Percentiles rank a stretch among this genome's conserved stretches.
phyloP scores from a whole-genome alignment of 495 filamentous ascomycete genomes.

The Podospora fimiseda region DNA sequence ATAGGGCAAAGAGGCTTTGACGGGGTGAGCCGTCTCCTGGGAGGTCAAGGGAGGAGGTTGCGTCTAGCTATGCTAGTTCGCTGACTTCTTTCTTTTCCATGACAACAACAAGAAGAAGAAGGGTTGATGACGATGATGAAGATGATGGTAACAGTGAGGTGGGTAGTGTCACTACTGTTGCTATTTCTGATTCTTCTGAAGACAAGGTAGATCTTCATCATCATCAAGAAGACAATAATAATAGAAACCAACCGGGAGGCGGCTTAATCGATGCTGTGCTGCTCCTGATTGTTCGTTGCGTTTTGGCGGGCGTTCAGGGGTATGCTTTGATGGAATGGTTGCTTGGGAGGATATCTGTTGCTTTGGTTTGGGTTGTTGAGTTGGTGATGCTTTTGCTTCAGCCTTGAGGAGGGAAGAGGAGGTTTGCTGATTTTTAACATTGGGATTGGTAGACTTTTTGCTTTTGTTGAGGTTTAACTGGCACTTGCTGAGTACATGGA shows the following conservation, averaged over 20 bases:
- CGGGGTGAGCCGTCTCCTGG: conserved; percentile 17
- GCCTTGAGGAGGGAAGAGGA: neutral
- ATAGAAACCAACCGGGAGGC: conserved; percentile 6
- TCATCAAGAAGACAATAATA: neutral
- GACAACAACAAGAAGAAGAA: too few relatives aligned
- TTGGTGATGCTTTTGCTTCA: conserved; percentile 22
- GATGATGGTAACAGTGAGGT: neutral
- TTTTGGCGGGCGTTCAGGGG: conserved; percentile 22
- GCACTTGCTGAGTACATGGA: too few relatives aligned
- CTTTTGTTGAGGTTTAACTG: too few relatives aligned
- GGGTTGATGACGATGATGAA: neutral
- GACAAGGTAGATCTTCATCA: neutral
- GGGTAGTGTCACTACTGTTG: neutral
- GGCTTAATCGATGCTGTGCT: conserved; percentile 20
- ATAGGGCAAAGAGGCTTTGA: conserved; percentile 66
- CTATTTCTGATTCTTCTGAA: neutral
- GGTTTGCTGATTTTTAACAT: too few relatives aligned
- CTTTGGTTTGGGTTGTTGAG: conserved; percentile 25
- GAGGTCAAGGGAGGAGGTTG: neutral
- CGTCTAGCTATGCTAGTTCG: neutral
- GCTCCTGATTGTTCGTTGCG: conserved; percentile 18
- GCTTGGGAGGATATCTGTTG: conserved; percentile 18
- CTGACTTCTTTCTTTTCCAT: neutral
- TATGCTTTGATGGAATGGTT: conserved; percentile 22
- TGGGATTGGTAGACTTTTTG: too few relatives aligned